Percentiles rank a stretch among this genome's conserved stretches.
phyloP scores from a whole-genome alignment of 208 protist species.

The Wallacemonas rigidus region DNA sequence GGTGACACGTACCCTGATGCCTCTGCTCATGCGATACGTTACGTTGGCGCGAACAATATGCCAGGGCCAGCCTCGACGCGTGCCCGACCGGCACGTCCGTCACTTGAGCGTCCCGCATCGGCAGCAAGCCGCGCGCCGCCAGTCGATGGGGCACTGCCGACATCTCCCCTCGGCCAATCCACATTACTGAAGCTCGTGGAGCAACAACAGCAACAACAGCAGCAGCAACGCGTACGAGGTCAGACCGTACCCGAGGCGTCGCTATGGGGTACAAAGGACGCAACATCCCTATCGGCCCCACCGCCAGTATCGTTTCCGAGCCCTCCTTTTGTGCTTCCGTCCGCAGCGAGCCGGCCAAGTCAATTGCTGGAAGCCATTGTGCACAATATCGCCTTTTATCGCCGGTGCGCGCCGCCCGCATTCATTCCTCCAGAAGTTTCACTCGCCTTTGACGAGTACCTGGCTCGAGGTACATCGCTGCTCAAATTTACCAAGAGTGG shows the following conservation, averaged over 20 bases:
- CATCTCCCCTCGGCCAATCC: background rate
- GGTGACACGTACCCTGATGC: background rate
- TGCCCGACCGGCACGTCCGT: background rate
- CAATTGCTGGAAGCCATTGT: constrained; percentile 45
- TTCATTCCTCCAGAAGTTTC: constrained; percentile 57
- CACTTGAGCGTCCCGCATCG: background rate
- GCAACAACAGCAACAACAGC: constrained; percentile 7
- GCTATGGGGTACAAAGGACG: background rate
- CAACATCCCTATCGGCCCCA: background rate
- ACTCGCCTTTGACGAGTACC: constrained; percentile 71
- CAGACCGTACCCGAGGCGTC: background rate
- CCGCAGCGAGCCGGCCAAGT: constrained; percentile 32
- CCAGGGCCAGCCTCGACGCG: background rate
- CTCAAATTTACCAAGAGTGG: constrained; percentile 56
- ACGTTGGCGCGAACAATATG: constrained; percentile 15
- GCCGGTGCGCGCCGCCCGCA: constrained; percentile 29
- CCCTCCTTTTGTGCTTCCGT: background rate
- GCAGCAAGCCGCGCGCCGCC: background rate
- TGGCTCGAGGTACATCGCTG: constrained; percentile 48
- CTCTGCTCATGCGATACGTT: background rate
- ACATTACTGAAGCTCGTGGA: constrained; percentile 16
- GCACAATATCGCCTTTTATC: constrained; percentile 43
- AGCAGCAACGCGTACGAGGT: background rate
- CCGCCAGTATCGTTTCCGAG: background rate
- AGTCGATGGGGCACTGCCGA: background rate